phyloP scores from a whole-genome alignment of 2,329 filamentous ascomycete species.

The Talaromyces sp. region DNA sequence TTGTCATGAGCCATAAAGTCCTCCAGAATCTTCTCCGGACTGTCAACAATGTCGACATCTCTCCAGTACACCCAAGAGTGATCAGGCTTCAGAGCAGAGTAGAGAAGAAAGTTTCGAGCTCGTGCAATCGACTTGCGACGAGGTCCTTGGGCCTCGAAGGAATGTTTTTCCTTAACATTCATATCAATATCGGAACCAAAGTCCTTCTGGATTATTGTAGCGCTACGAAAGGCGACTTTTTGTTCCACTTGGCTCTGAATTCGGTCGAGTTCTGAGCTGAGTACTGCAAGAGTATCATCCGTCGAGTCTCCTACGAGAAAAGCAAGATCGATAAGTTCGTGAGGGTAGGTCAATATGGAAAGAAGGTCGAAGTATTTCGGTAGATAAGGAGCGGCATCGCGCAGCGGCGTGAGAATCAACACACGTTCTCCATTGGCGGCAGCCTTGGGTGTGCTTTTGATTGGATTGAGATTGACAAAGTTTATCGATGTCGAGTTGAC shows the following conservation, averaged over 20 bases:
- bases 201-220: slow-evolving; percentile 83
- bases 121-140: slow-evolving; percentile 85
- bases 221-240: slow-evolving; percentile 79
- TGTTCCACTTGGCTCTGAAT: slow-evolving; percentile 75
- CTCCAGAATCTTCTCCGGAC: slow-evolving; percentile 80
- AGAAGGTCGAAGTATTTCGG: slow-evolving; percentile 92
- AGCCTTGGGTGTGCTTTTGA: slow-evolving; percentile 77
- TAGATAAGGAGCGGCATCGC: slow-evolving; percentile 79
- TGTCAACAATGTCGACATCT: slow-evolving; percentile 94
- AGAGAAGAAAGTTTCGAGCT: slow-evolving; percentile 88
- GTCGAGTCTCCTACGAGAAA: slow-evolving; percentile 90
- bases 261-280: slow-evolving; percentile 80
- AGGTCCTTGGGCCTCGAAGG: slow-evolving; percentile 82
- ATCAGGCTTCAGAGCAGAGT: slow-evolving; percentile 79
- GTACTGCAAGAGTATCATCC: slow-evolving; percentile 86
- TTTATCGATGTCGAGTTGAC: slow-evolving; percentile 78
- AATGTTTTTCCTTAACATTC: slow-evolving; percentile 76
- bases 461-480: slow-evolving; percentile 77
- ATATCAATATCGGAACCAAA: slow-evolving; percentile 76
- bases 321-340: slow-evolving; percentile 88
- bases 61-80: slow-evolving; percentile 99
- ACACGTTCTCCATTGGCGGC: slow-evolving; percentile 78
- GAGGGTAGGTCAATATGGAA: slow-evolving; percentile 85
- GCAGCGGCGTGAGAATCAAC: slow-evolving; percentile 86
- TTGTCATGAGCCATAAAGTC: slow-evolving; percentile 93